phyloP scores from a whole-genome alignment of 1,284 basidiomycete species.

The Tilletia indica region DNA sequence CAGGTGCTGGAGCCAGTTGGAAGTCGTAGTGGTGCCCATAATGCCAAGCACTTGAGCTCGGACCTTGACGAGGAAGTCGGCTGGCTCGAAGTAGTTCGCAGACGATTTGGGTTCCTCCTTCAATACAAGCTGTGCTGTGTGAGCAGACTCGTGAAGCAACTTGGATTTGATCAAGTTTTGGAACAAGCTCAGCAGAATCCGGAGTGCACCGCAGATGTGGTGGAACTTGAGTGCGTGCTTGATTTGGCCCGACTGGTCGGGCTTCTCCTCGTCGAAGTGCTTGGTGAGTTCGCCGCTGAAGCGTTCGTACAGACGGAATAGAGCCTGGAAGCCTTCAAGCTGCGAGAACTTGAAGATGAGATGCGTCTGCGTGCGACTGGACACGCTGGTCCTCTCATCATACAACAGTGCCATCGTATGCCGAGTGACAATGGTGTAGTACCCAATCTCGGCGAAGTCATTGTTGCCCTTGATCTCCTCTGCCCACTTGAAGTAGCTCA shows the following conservation, averaged over 20 bases:
- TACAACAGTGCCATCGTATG: conserved; percentile 72
- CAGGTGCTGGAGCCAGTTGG: conserved; percentile 76
- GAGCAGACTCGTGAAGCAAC: conserved; percentile 77
- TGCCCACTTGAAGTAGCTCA: conserved; percentile 68
- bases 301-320: conserved; percentile 66
- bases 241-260: conserved; percentile 25
- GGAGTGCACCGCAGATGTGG: conserved; percentile 76
- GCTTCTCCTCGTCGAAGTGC: conserved; percentile 60
- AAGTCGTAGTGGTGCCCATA: conserved; percentile 73
- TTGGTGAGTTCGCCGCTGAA: conserved; percentile 66
- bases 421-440: conserved; percentile 70
- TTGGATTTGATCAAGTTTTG: conserved; percentile 75
- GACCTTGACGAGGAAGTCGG: conserved; percentile 79
- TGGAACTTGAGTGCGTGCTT: conserved; percentile 55
- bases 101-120: conserved; percentile 67
- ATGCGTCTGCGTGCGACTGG: conserved; percentile 71
- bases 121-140: conserved; percentile 65
- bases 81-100: conserved; percentile 68
- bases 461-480: conserved; percentile 61
- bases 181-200: conserved; percentile 76
- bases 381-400: conserved; percentile 66
- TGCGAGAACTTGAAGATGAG: conserved; percentile 74
- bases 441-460: conserved; percentile 47
- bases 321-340: conserved; percentile 69
- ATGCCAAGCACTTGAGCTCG: conserved; percentile 72